Evolutionary conservation across 345 rosid species (phyloP).

Genomic region (Excoecaria agallocha): DNA sequence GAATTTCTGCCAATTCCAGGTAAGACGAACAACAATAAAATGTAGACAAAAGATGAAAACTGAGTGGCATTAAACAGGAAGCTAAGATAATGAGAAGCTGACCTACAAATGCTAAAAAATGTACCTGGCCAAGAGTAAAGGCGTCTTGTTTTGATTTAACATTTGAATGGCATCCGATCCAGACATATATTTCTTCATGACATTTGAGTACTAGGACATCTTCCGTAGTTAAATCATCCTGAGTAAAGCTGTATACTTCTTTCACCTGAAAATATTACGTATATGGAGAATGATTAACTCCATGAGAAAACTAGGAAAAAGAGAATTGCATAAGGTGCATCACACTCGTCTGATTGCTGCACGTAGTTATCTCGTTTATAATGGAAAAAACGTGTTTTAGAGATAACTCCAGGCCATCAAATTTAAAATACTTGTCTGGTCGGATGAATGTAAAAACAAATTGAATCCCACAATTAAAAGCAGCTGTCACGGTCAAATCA

Average conservation of each 20-base stretch:
- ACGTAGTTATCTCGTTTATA: not conserved
- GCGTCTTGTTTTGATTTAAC: slow-evolving; percentile 51
- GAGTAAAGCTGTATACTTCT: slow-evolving; percentile 78
- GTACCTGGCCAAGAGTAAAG: slow-evolving; percentile 61
- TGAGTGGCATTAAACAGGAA: slow-evolving; percentile 4
- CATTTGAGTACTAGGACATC: slow-evolving; percentile 68
- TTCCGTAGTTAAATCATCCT: slow-evolving; percentile 87
- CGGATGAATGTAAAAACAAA: not conserved
- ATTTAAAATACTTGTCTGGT: not conserved
- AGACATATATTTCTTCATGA: slow-evolving; percentile 59
- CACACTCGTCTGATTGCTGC: not conserved
- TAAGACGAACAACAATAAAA: slow-evolving; percentile 17
- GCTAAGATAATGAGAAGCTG: slow-evolving; percentile 2
- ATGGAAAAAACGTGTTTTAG: not conserved
- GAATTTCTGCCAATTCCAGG: slow-evolving; percentile 57
- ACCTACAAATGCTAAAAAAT: slow-evolving; percentile 5
- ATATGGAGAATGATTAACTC: not conserved
- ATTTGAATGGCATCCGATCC: slow-evolving; percentile 63
- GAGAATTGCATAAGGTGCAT: not conserved
- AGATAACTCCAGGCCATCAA: not conserved
- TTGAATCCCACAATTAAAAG: not conserved
- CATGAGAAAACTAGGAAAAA: not conserved
- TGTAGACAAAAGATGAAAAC: slow-evolving; percentile 2
- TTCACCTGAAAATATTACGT: slow-evolving; percentile 47
- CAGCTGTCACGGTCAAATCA: not conserved